These are phyloP conservation scores for Adansonia rubrostipa DNA, from an alignment of 441 rosid genomes.

Conservation along the genomic window DNA sequence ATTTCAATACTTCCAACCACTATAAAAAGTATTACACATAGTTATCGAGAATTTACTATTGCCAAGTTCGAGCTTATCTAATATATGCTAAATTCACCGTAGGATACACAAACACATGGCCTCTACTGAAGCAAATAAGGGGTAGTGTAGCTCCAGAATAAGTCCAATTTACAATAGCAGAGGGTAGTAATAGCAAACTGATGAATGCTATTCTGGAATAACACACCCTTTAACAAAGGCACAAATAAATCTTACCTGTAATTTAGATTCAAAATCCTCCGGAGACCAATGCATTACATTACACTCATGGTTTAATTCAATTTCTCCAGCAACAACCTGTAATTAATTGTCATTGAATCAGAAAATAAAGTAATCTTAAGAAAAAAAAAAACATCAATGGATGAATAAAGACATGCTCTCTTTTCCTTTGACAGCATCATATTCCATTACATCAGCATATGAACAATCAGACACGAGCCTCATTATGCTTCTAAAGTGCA, in stretches of 20 bases:
- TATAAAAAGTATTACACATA: not conserved
- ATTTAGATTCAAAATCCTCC: slow-evolving; percentile 93
- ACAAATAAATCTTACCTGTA: slow-evolving; percentile 57
- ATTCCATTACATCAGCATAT: not conserved
- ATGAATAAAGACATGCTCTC: slow-evolving; percentile 15
- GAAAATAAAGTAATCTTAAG: slow-evolving; percentile 2
- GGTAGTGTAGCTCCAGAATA: not conserved
- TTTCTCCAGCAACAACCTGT: slow-evolving; percentile 99
- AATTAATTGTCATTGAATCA: slow-evolving; percentile 30
- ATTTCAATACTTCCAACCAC: slow-evolving; percentile 6
- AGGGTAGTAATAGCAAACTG: not conserved
- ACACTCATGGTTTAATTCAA: slow-evolving; percentile 88
- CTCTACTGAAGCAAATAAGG: slow-evolving; percentile 3
- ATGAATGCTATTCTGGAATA: slow-evolving; percentile 10
- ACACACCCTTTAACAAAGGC: not conserved
- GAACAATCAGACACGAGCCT: not conserved
- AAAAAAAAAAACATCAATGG: not conserved
- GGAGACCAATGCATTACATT: slow-evolving; percentile 95
- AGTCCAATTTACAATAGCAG: slow-evolving; percentile 3
- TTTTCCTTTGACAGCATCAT: slow-evolving; percentile 5
- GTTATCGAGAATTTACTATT: not conserved
- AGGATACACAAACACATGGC: not conserved
- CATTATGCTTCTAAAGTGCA: slow-evolving; percentile 4
- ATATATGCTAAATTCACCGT: not conserved
- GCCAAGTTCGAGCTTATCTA: not conserved